phyloP scores from a whole-genome alignment of 371 early-diverging fungal species.

The Mortierella sp. region DNA sequence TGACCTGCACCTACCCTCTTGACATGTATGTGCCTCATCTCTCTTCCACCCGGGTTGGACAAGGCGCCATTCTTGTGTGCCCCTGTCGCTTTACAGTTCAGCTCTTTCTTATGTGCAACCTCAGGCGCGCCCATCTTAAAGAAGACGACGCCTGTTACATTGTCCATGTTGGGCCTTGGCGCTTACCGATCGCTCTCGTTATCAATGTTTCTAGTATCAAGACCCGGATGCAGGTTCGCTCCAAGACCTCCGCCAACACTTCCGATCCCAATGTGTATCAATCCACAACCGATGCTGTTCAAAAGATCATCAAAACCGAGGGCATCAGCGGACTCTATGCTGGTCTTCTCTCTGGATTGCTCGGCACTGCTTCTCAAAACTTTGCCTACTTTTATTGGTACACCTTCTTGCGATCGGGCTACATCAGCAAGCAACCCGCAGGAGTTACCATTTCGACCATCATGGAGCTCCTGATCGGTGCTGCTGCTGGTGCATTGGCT shows the following conservation, averaged over 20 bases:
- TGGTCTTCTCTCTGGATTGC: constrained; percentile 87
- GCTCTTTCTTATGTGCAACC: constrained; percentile 1
- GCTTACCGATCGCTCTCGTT: too few relatives aligned
- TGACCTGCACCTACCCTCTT: constrained; percentile 91
- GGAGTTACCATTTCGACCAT: constrained; percentile 69
- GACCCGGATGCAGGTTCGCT: constrained; percentile 93
- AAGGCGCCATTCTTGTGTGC: not conserved
- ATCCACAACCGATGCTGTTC: constrained; percentile 82
- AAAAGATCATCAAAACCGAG: constrained; percentile 82
- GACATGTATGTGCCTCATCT: constrained; percentile 83
- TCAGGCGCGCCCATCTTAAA: constrained; percentile 9
- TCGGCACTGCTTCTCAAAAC: constrained; percentile 89
- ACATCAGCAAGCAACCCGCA: constrained; percentile 58
- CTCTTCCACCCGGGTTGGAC: not conserved
- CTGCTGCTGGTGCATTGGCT: constrained; percentile 89
- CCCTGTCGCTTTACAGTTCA: constrained; percentile 23
- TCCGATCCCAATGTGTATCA: constrained; percentile 62
- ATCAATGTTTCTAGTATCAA: constrained; percentile 74
- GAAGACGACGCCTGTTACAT: constrained; percentile 7
- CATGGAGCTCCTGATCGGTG: constrained; percentile 90
- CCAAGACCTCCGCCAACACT: constrained; percentile 56
- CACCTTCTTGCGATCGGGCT: constrained; percentile 75
- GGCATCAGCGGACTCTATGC: constrained; percentile 94
- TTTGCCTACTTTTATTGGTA: constrained; percentile 97
- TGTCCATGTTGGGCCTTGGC: too few relatives aligned